Percentiles rank a stretch among this genome's conserved stretches.
These are phyloP conservation scores for Pugionium cornutum DNA, from an alignment of 345 rosid species.

Conservation along the genomic window DNA sequence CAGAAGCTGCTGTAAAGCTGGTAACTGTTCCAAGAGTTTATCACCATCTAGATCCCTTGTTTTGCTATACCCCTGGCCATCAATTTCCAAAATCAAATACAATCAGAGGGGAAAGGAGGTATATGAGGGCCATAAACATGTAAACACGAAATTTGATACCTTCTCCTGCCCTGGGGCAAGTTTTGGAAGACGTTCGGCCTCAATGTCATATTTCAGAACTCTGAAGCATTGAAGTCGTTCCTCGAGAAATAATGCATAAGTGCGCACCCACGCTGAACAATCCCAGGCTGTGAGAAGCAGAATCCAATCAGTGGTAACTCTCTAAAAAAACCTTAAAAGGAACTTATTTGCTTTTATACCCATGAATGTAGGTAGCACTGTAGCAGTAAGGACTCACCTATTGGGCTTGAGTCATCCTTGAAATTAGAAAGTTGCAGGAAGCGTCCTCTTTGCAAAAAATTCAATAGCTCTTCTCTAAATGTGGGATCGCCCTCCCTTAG, in stretches of 20 bases:
- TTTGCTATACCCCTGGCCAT: constrained; percentile 70
- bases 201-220: constrained; percentile 79
- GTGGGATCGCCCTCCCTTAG: constrained; percentile 91
- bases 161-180: constrained; percentile 71
- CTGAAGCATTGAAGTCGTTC: constrained; percentile 82
- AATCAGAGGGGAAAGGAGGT: constrained; percentile 10
- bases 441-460: constrained; percentile 63
- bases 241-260: constrained; percentile 83
- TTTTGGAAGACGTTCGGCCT: constrained; percentile 76
- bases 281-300: constrained; percentile 69
- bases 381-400: constrained; percentile 41
- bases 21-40: constrained; percentile 76
- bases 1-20: constrained; percentile 75
- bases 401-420: constrained; percentile 88
- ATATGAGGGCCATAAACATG: constrained; percentile 10
- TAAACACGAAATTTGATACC: constrained; percentile 39
- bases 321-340: neutral
- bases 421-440: constrained; percentile 77
- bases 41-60: constrained; percentile 75
- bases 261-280: constrained; percentile 90
- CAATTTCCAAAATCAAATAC: constrained; percentile 19
- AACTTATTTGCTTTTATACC: neutral
- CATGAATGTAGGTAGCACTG: neutral
- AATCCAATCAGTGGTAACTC: constrained; percentile 25
- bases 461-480: constrained; percentile 71